Percentiles rank a stretch among this genome's conserved stretches.
Evolutionary conservation across 1,284 basidiomycete genomes (phyloP).

Genomic region (Ganoderma meredithae): DNA sequence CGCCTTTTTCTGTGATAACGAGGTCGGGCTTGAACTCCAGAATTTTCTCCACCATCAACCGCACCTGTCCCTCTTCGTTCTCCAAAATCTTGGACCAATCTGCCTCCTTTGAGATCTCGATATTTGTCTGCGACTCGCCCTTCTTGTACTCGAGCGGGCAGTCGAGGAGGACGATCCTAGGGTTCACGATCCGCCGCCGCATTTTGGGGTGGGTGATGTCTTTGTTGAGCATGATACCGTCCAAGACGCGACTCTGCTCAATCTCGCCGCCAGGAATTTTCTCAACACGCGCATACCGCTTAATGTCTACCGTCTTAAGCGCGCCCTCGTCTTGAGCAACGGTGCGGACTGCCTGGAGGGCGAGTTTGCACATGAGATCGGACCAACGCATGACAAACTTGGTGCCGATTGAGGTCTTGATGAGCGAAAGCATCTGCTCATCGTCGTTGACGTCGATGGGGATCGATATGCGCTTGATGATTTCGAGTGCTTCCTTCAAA

Average conservation of each 20-base stretch:
- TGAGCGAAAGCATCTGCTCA: slow-evolving; percentile 93
- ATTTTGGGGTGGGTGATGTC: slow-evolving; percentile 99
- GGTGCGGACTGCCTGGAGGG: slow-evolving; percentile 90
- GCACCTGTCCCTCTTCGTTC: slow-evolving; percentile 98
- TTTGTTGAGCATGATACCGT: slow-evolving; percentile 98
- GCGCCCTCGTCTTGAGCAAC: slow-evolving; percentile 74
- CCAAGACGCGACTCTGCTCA: slow-evolving; percentile 89
- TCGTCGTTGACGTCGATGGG: slow-evolving; percentile 92
- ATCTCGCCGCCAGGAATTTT: slow-evolving; percentile 98
- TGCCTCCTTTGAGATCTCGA: slow-evolving; percentile 94
- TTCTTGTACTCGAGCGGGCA: slow-evolving; percentile 99
- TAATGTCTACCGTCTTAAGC: slow-evolving; percentile 93
- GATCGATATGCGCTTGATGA: slow-evolving; percentile 87
- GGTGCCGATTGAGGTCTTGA: slow-evolving; percentile 99
- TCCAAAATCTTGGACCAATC: slow-evolving; percentile 95
- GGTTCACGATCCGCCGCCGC: slow-evolving; percentile 91
- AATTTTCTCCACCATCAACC: slow-evolving; percentile 86
- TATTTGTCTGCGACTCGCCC: slow-evolving; percentile 98
- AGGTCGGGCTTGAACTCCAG: slow-evolving; percentile 96
- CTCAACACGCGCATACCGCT: slow-evolving; percentile 97
- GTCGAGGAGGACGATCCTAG: slow-evolving; percentile 91
- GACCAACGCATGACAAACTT: slow-evolving; percentile 98
- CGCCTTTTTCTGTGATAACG: slow-evolving; percentile 97
- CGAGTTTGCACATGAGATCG: slow-evolving; percentile 96
- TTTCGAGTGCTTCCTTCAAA: slow-evolving; percentile 88